Percentiles rank a stretch among this genome's conserved stretches.
Evolutionary conservation across 1,284 basidiomycete genomes (phyloP).

Genomic region (Puccinia brachypodii): DNA sequence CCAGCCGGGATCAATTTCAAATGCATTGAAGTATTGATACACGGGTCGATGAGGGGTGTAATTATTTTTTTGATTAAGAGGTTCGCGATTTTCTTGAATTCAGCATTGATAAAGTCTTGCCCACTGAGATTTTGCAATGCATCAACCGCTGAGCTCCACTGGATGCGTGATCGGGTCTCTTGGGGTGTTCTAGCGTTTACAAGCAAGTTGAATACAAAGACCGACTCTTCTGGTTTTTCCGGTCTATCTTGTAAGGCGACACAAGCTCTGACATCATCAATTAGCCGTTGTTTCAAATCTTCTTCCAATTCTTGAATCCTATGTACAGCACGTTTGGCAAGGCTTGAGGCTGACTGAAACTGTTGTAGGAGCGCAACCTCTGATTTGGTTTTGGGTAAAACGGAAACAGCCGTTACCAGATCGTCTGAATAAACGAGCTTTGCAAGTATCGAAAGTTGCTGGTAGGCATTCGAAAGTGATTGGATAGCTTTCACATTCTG

Average conservation of each 20-base stretch:
- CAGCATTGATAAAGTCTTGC: background rate
- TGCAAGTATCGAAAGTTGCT: constrained; percentile 5
- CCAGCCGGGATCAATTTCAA: background rate
- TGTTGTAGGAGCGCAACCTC: background rate
- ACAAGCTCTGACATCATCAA: constrained; percentile 36
- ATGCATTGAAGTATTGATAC: background rate
- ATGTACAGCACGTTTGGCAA: constrained; percentile 33
- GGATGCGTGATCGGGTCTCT: background rate
- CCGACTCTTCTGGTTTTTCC: background rate
- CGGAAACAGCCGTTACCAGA: constrained; percentile 4
- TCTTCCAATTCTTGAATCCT: constrained; percentile 43
- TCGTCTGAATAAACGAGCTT: constrained; percentile 21
- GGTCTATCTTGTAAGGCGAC: background rate
- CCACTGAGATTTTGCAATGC: constrained; percentile 30
- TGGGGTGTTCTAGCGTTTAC: constrained; percentile 20
- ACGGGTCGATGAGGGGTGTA: constrained; percentile 9
- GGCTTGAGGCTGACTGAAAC: background rate
- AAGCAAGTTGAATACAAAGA: background rate
- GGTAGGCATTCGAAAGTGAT: constrained; percentile 31
- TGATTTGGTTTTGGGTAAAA: constrained; percentile 16
- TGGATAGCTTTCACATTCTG: constrained; percentile 12
- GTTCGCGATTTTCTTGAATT: constrained; percentile 30
- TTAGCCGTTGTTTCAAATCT: constrained; percentile 44
- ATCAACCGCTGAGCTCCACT: constrained; percentile 25
- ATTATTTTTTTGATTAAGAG: constrained; percentile 20